Base-by-base conservation (phyloP, 345 rosid species). In the Lenwebbia sp. region DNA sequence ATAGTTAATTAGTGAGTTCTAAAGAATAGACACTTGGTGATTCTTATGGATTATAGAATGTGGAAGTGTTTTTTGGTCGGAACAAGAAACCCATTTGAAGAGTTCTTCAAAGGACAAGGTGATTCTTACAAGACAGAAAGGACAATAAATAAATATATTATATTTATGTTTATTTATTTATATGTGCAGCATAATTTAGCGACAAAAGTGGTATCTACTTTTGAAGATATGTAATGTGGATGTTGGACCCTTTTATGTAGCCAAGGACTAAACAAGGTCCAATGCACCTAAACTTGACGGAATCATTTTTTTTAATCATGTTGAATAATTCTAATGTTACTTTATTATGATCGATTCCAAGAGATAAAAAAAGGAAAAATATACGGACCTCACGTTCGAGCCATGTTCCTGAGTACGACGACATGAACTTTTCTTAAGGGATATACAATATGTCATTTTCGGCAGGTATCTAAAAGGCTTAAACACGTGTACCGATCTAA, bases 191-290 rank as follows among this genome's bases (percentile, higher is more conserved):
- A 47, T 60, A 44, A 58, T 86, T 55, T 8, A 4, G 49, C 82
- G 57, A 54, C 49, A 55, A 55, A 44, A 58, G 85, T 25, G 62
- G 58, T 13, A 21, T 82, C 58, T 83, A 23, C 62, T 83, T 86
- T 86, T 37, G 22, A 62, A 74, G 83, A 87, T 51, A 21, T 89
- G 93, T 86, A 54, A 23, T 60, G 28, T 28, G 56, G 52, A 83
- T 33, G 58, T 33, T 89, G 86, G 87, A 89, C 92, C 92, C 88
- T 54, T 83, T 51, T 82, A 90, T 65, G 41, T 25, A 86, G 90
- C 86, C 23, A 83, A 88, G 92, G 92, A 76, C 53, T 50, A 21
- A 82, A 82, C 40, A 5, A 40, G 88, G 87, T 65, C 82, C 75
- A 47, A 40, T 54, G 65, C 28, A 56, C 81, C 81, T 37, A 37